A percentile compares a stretch with the other conserved stretches of the same genome.
These are phyloP conservation scores for Rehmannia glutinosa DNA, from an alignment of 257 asterid genomes.

Conservation along the genomic window DNA sequence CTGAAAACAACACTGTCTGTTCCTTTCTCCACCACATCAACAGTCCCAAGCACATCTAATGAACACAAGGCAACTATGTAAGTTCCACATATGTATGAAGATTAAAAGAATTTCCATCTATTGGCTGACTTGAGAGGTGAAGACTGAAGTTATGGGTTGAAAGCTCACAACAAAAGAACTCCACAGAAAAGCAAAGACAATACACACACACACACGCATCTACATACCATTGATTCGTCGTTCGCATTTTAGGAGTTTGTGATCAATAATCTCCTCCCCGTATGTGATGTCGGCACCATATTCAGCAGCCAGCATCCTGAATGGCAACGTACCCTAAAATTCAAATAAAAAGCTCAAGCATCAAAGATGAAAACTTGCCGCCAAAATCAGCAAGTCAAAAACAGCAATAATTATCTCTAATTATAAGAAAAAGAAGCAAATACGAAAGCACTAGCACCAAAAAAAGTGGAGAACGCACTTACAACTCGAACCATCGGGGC, in stretches of 20 bases:
- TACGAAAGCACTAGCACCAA: no score
- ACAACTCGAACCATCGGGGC: slow-evolving; percentile 98
- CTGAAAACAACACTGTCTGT: slow-evolving; percentile 67
- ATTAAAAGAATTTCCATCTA: neutral
- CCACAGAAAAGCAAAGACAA: neutral
- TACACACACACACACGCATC: neutral
- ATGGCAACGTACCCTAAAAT: slow-evolving; percentile 77
- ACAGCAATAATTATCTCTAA: neutral
- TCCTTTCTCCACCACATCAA: slow-evolving; percentile 86
- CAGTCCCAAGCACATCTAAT: slow-evolving; percentile 67
- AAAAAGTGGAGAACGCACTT: slow-evolving; percentile 21
- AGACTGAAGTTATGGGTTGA: neutral
- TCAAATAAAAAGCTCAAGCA: slow-evolving; percentile 8
- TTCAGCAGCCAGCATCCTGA: slow-evolving; percentile 81
- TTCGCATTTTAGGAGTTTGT: slow-evolving; percentile 82
- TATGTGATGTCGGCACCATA: slow-evolving; percentile 88
- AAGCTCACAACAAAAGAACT: neutral
- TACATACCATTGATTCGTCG: slow-evolving; percentile 65
- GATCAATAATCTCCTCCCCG: slow-evolving; percentile 96
- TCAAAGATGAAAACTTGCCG: neutral
- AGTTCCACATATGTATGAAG: slow-evolving; percentile 11
- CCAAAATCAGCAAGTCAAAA: neutral
- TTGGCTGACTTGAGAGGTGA: neutral
- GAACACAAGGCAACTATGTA: slow-evolving; percentile 2
- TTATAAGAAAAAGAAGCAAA: neutral